Base-by-base conservation (phyloP, 1,284 basidiomycete species). In the Trichosporon coremiiforme region DNA sequence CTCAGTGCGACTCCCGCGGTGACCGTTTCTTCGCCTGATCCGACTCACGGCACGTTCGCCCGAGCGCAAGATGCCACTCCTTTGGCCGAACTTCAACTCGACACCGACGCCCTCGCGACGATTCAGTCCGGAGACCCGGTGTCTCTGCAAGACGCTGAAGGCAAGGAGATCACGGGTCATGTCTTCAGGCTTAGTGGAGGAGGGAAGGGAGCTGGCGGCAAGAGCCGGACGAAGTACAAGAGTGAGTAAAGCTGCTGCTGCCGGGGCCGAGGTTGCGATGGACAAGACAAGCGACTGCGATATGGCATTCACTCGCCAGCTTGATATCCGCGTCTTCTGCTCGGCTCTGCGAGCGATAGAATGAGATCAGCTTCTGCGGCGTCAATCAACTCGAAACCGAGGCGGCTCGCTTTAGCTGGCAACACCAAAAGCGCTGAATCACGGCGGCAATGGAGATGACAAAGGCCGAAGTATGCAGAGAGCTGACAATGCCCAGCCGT, bases 161-260 rank as follows among this genome's bases (percentile, higher is more conserved):
- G 79, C 9, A 69, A 73, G 9, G 80, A 82, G 60, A 68, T 80
- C 1, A 72, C 78, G 4, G 82, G 81, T 6, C 69, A 74, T 9
- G 76, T 82, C 1, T 83, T 79, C 73, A 73, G 80, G 47, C 81
- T 84, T 79, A 81, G 79, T 68, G 83, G 83, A 2, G 83, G 83
- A 8, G 83, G 83, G 0, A 79, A 80, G 64, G 83, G 83, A 4
- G 78, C 81, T 0, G 77, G 76, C 2, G 80, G 81, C 2, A 80
- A 79, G 71, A 76, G 77, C 4, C 77, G 76, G 29, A 71, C 75
- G 13, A 84, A 84, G 74, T 83, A 74, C 71, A 80, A 79, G 75
- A 84, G 81, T 80, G 64, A 75, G 80, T 76, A 7, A 8, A 35
- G 33, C 33, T 6, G 33, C 9, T 35, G 33, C 33, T n/a, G 3